Base-by-base conservation (phyloP, 208 protist genomes). In the Entamoeba nuttalli region DNA sequence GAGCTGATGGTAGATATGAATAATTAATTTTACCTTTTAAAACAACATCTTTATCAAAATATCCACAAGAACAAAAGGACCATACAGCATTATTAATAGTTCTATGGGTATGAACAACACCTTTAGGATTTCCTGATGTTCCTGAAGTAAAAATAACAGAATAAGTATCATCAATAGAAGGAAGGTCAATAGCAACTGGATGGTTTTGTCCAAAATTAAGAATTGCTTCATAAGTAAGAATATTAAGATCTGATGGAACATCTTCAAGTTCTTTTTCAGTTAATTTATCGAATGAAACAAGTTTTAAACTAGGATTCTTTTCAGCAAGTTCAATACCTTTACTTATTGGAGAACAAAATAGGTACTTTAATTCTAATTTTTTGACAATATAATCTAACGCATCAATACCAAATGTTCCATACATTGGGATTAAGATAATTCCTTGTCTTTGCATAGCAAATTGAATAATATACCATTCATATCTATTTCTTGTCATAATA, bases 101-200 rank as follows among this genome's bases (percentile, higher is more conserved):
- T 3, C 2, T 71, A 35, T 96, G 96, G 0, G 95, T 96, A 5
- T 96, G 14, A 41, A 95, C 51, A 14, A 53, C 95, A 44, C 96
- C 96, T 44, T 96, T 96, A 7, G 95, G 96, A 9, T 73, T 44
- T 4, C 95, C 96, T 4, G 94, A 51, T 25, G 96, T 96, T 3
- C 96, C 96, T 69, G 51, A 94, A 14, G 96, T 96, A 52, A 96
- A 96, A 3, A 96, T 53, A n/a, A 96, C 15, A n/a, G 95, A 95
- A 51, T 5, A 48, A 21, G 94, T 41, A 73, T 96, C 95, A 50
- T 95, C 11, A 25, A 2, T 0, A 48, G 1, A 3, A 14, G 73
- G 62, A 35, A 84, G 35, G 3, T 84, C 62, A 11, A 2, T 0
- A 9, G 4, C 62, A 84, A 35, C 9, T 25, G 62, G 62, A 35